phyloP scores from a whole-genome alignment of 345 rosid species.

The Nephelium lappaceum region DNA sequence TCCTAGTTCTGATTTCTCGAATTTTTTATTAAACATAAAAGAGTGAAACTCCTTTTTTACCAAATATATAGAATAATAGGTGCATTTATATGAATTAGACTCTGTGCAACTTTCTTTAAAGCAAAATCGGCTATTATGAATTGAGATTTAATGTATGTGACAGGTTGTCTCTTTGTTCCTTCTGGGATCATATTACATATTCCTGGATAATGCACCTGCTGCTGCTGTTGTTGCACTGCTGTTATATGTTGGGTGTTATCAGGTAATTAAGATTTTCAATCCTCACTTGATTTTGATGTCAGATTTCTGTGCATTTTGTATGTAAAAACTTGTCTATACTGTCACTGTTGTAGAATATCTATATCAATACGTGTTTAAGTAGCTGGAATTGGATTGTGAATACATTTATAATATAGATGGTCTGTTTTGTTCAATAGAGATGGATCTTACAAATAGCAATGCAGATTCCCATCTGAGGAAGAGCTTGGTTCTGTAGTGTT shows the following conservation, averaged over 20 bases:
- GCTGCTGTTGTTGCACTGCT: constrained; percentile 83
- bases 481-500: not conserved
- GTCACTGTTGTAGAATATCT: not conserved
- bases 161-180: constrained; percentile 85
- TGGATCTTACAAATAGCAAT: not conserved
- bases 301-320: constrained; percentile 5
- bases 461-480: not conserved
- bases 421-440: not conserved
- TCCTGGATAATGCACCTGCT: constrained; percentile 62
- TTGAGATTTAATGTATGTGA: constrained; percentile 24
- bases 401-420: not conserved
- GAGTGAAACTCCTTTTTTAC: not conserved
- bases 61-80: not conserved
- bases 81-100: constrained; percentile 1
- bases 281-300: constrained; percentile 2
- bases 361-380: not conserved
- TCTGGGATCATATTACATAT: constrained; percentile 86
- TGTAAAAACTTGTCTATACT: not conserved
- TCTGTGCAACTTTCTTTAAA: not conserved
- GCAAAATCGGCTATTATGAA: constrained; percentile 2
- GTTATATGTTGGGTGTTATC: constrained; percentile 93
- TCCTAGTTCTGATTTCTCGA: constrained; percentile 8
- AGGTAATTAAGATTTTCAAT: constrained; percentile 52
- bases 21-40: not conserved
- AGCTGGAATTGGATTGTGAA: not conserved